Percentiles rank a stretch among this genome's conserved stretches.
Evolutionary conservation across 129 eudicot genomes (phyloP).

Genomic region (Lactuca saligna): DNA sequence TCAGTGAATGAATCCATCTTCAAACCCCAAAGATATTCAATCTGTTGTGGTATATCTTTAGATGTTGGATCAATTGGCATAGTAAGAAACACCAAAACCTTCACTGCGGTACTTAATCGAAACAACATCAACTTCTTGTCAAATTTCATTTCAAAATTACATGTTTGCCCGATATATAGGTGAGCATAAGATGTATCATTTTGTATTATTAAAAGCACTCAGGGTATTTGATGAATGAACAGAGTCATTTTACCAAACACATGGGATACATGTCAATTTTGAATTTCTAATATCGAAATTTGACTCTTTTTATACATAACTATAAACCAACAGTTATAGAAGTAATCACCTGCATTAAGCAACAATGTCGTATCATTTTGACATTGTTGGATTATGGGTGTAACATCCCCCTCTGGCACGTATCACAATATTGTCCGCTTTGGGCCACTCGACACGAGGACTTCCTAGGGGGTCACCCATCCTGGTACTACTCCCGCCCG

Average conservation of each 20-base stretch:
- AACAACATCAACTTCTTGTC: neutral
- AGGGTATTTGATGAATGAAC: neutral
- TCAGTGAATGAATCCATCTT: slow-evolving; percentile 87
- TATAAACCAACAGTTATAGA: neutral
- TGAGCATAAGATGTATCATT: neutral
- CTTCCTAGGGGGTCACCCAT: no score
- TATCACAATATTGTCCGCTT: no score
- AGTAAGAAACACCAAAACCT: slow-evolving; percentile 89
- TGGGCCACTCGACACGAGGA: no score
- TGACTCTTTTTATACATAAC: neutral
- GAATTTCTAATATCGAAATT: neutral
- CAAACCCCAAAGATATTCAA: slow-evolving; percentile 82
- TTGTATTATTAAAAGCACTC: neutral
- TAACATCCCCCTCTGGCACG: no score
- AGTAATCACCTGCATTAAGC: slow-evolving; percentile 66
- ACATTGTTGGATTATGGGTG: slow-evolving; percentile 68
- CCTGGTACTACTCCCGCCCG: no score
- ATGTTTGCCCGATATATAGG: neutral
- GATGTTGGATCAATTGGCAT: slow-evolving; percentile 92
- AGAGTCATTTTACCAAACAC: neutral
- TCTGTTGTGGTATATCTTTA: slow-evolving; percentile 73
- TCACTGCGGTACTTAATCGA: slow-evolving; percentile 50
- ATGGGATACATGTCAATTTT: neutral
- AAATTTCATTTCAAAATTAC: neutral
- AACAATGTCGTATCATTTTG: slow-evolving; percentile 69